Conservation (phyloP, 2,329 filamentous ascomycete species). For the Penicillium sp. region DNA sequence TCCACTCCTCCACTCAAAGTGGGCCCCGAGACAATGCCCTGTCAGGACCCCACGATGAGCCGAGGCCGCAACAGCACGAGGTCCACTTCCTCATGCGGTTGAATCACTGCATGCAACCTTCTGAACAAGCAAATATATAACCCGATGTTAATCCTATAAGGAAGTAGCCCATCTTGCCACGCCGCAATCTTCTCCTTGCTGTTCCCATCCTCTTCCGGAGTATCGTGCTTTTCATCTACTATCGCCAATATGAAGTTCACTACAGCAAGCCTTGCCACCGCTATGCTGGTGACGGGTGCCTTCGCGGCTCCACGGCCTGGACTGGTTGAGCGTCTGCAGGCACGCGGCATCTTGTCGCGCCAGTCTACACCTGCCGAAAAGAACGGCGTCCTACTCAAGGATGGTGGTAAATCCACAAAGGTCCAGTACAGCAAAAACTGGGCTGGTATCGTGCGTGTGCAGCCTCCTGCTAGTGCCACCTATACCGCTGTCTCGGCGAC, state of each 20-base stretch:
- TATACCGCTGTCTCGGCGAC: conserved; percentile 48
- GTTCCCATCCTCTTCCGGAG: not conserved
- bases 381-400: conserved; percentile 14
- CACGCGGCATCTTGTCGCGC: conserved; percentile 25
- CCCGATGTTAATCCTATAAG: not conserved
- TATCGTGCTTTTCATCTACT: not conserved
- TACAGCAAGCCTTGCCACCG: conserved; percentile 20
- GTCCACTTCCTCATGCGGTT: conserved; percentile 22
- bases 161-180: not conserved
- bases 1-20: not conserved
- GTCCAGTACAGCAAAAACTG: conserved; percentile 59
- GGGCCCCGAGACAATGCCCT: conserved; percentile 1
- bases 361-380: conserved; percentile 27
- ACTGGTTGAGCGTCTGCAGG: conserved; percentile 29
- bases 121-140: conserved; percentile 14
- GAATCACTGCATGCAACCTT: conserved; percentile 18
- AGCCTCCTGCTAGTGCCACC: conserved; percentile 42
- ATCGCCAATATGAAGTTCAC: conserved; percentile 33
- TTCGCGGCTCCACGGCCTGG: conserved; percentile 32
- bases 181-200: not conserved
- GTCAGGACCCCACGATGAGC: not conserved
- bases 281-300: conserved; percentile 24
- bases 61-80: conserved; percentile 6
- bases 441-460: conserved; percentile 58
- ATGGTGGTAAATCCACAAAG: conserved; percentile 28